Evolutionary conservation across 257 asterid species (phyloP).

Genomic region (Cordia subcordata): DNA sequence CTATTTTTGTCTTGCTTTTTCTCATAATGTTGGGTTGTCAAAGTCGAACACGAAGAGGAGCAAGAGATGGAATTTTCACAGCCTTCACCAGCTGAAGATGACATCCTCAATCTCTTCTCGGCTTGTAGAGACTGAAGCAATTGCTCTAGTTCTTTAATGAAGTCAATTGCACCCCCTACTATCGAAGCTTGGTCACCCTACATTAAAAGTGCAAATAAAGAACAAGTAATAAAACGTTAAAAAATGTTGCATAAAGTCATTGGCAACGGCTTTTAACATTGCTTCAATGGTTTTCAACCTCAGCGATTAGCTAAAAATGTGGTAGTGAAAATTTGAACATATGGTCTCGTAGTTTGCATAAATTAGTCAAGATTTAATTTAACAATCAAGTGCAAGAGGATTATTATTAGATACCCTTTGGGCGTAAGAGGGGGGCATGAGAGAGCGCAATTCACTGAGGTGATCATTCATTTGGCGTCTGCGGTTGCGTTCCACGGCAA

Average conservation of each 20-base stretch:
- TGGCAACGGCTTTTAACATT: no score
- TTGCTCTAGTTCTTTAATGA: background rate
- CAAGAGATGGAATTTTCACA: no score
- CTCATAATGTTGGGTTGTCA: background rate
- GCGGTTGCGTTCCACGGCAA: constrained; percentile 29
- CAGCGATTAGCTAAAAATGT: no score
- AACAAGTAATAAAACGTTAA: no score
- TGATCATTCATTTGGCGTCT: constrained; percentile 26
- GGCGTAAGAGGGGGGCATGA: constrained; percentile 24
- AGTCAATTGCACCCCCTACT: background rate
- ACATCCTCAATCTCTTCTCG: background rate
- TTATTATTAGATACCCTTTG: constrained; percentile 16
- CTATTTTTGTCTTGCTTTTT: background rate
- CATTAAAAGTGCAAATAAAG: no score
- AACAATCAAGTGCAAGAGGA: background rate
- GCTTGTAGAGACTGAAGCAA: background rate
- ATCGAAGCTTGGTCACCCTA: background rate
- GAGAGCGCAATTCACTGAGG: constrained; percentile 22
- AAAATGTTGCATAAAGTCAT: no score
- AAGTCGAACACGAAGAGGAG: no score
- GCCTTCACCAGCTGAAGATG: no score
- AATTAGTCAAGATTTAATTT: no score
- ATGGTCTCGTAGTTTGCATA: no score
- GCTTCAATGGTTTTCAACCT: no score
- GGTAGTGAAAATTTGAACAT: no score